Conservation (phyloP, 2,329 filamentous ascomycete genomes). For the Fusarium sp. region DNA sequence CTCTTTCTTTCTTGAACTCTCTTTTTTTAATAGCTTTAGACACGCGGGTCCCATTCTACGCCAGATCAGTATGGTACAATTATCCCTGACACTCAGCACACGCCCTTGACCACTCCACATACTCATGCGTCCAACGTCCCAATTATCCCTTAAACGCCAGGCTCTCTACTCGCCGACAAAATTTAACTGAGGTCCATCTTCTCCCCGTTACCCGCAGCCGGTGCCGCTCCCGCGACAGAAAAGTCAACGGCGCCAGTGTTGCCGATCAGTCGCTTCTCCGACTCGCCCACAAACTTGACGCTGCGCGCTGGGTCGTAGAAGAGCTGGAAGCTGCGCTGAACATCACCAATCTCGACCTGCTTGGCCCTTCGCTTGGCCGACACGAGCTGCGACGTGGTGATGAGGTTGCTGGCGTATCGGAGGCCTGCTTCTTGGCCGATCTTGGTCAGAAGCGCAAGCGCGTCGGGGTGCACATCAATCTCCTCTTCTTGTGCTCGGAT, state of each 20-base stretch:
- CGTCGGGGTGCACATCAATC: conserved; percentile 89
- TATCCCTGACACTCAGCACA: conserved; percentile 38
- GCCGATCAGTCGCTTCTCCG: conserved; percentile 92
- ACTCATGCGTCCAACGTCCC: conserved; percentile 10
- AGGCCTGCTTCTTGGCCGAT: conserved; percentile 93
- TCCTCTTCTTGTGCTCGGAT: conserved; percentile 97
- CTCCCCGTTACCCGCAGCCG: conserved; percentile 50
- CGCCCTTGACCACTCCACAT: conserved; percentile 24
- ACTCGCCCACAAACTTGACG: conserved; percentile 89
- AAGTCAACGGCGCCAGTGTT: conserved; percentile 86
- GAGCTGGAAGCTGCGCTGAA: conserved; percentile 91
- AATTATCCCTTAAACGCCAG: conserved; percentile 49
- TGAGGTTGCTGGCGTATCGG: conserved; percentile 97
- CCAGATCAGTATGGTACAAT: conserved; percentile 48
- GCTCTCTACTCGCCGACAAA: conserved; percentile 43
- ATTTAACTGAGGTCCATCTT: conserved; percentile 60
- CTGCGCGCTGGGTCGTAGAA: conserved; percentile 93
- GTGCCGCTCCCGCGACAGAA: conserved; percentile 50
- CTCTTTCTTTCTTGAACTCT: conserved; percentile 16
- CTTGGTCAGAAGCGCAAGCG: conserved; percentile 92
- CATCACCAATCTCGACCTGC: conserved; percentile 87
- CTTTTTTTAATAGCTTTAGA: conserved; percentile 29
- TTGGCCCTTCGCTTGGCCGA: conserved; percentile 86
- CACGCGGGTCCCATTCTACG: conserved; percentile 40
- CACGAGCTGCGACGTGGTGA: conserved; percentile 92